Conservation (phyloP, 2,329 filamentous ascomycete species). For the Ilyonectria destructans region DNA sequence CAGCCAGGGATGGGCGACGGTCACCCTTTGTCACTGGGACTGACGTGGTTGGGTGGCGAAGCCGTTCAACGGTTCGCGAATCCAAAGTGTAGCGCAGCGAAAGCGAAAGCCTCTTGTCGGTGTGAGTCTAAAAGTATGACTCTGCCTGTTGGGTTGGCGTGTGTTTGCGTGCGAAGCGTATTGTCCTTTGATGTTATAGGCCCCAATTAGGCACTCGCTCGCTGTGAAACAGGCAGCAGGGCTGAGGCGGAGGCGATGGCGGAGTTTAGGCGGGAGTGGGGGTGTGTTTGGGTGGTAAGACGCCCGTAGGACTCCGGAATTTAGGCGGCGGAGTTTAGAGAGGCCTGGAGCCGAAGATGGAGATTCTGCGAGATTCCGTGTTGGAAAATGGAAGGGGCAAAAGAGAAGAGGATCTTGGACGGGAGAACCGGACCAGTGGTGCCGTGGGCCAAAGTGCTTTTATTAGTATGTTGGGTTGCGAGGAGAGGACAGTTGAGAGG, state of each 20-base stretch:
- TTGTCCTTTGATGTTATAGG: constrained; percentile 10
- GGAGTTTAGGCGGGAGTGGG: constrained; percentile 40
- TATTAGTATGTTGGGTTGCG: constrained; percentile 38
- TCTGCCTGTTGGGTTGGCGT: constrained; percentile 21
- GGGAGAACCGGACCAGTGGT: constrained; percentile 10
- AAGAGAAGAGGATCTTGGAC: constrained; percentile 11
- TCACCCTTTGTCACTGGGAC: constrained; percentile 19
- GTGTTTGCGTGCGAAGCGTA: constrained; percentile 20
- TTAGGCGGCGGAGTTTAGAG: constrained; percentile 38
- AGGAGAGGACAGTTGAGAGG: constrained; percentile 33
- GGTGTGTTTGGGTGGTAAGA: constrained; percentile 33
- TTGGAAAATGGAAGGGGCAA: not conserved
- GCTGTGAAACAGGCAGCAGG: constrained; percentile 46
- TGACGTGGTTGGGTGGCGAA: constrained; percentile 49
- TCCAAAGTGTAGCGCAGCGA: constrained; percentile 40
- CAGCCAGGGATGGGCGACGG: constrained; percentile 51
- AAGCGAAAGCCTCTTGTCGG: constrained; percentile 15
- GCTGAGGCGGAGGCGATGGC: constrained; percentile 38
- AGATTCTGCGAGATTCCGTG: not conserved
- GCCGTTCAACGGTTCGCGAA: constrained; percentile 39
- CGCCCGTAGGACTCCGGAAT: constrained; percentile 35
- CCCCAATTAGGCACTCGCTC: constrained; percentile 39
- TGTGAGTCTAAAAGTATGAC: constrained; percentile 31
- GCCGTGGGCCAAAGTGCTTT: constrained; percentile 23
- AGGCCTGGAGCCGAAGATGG: constrained; percentile 14